Evolutionary conservation across 2,329 filamentous ascomycete genomes (phyloP), one percentile per base, ranked within the genome.

Genomic region (Ceratocystis albifundus): DNA sequence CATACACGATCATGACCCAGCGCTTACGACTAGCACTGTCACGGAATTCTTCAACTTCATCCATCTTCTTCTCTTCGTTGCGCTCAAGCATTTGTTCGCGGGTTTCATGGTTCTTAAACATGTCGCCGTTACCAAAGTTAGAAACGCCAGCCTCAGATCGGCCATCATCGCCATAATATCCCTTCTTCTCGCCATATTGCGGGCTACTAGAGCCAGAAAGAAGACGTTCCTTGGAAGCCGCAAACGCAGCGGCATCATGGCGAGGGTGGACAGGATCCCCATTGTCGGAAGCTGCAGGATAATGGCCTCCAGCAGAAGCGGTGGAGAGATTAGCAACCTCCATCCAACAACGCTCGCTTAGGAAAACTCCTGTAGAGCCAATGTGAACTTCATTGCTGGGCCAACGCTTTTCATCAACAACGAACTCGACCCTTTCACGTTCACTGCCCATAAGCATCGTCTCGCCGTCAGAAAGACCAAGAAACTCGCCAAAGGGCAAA

Each of bases 41-140:
- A 59, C 84, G 84, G 69, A 87, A 84, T 72, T 92, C 89, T 70
- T 99, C 94, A 1, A 99, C 89, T 75, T 96, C 93, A 68, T 89
- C 85, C 77, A 96, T 84, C 17, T 89, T 86, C 76, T 93, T 90
- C 70, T 96, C 90, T 70, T 96, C 96, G 69, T 90, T 90, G 70
- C 96, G 93, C 76, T 97, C 93, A 0, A 93, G 90, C 84, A 99
- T 90, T 74, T 96, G 89, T 74, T 95, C 89, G 69, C 90, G 85
- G 5, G 93, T 96, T 71, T 97, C 93, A 6, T 97, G 81, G 72
- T 96, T 96, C 73, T 91, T 90, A 81, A 99, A 99, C 93, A 99
- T 96, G 74, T 99, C 94, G 6, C 94, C 92, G 65, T 84, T 89
- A 61, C 92, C 89, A 73, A 96, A 88, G 4, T 90, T 91, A n/a